Conservation (phyloP, 352 stramenopile genomes). For the Globisporangium recalcitrans region DNA sequence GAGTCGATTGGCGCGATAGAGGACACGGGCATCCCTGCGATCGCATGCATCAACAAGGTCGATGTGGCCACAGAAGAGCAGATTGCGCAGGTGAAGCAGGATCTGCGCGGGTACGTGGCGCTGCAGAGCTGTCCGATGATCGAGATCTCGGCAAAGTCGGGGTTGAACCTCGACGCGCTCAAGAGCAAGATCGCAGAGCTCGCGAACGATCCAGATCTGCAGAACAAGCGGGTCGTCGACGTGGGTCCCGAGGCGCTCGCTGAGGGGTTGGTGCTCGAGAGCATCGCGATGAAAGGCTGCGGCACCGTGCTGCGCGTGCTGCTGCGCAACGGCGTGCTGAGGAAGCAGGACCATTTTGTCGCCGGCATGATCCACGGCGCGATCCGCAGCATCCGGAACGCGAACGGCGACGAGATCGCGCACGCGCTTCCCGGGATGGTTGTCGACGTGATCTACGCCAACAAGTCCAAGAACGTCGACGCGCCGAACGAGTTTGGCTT, state of each 20-base stretch:
- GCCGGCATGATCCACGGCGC: constrained; percentile 83
- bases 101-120: constrained; percentile 75
- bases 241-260: constrained; percentile 30
- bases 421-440: constrained; percentile 57
- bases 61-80: constrained; percentile 46
- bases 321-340: constrained; percentile 58
- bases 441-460: constrained; percentile 76
- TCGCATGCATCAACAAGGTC: constrained; percentile 89
- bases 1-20: constrained; percentile 93
- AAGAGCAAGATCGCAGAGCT: constrained; percentile 34
- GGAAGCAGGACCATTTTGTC: constrained; percentile 71
- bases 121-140: constrained; percentile 69
- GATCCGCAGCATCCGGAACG: constrained; percentile 54
- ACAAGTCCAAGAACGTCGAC: constrained; percentile 81
- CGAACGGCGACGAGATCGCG: constrained; percentile 50
- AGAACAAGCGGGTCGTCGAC: constrained; percentile 35
- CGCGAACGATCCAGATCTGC: constrained; percentile 23
- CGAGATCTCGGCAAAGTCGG: constrained; percentile 68
- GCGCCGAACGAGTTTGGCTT: constrained; percentile 78
- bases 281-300: constrained; percentile 52
- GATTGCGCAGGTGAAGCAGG: constrained; percentile 41
- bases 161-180: constrained; percentile 49
- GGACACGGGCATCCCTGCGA: constrained; percentile 54
- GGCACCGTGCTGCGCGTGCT: constrained; percentile 72
- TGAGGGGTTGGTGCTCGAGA: constrained; percentile 74